Evolutionary conservation across 768 basidiomycete genomes (phyloP), one percentile per base, ranked within the genome.

Genomic region (Lactarius quietus): DNA sequence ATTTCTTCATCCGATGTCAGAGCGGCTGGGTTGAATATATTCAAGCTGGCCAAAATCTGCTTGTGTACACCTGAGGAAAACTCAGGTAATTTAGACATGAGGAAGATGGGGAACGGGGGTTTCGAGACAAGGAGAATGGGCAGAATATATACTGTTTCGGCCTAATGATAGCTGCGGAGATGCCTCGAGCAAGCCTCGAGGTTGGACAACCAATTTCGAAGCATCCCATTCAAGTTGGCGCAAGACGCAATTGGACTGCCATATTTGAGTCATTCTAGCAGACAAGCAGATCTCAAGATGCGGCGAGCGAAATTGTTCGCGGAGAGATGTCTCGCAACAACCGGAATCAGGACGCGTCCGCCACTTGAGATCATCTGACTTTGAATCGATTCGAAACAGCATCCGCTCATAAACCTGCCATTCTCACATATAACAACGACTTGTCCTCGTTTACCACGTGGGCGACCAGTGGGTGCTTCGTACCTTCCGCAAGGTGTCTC

Each of bases 121-220:
- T 26, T 48, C 10, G 14, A 41, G 36, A 17, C 2, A 36, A 28
- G n/a, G 38, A 18, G 41, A 2, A 3, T 20, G 6, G 12, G 2
- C 20, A 43, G 35, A 28, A 53, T 62, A 66, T 62, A 35, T 48
- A 48, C n/a, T 9, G n/a, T 26, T 48, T 48, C 23, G n/a, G 45
- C 12, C n/a, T 33, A 4, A n/a, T n/a, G n/a, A n/a, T 75, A 87
- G 84, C 10, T 48, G 45, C 45, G 45, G 45, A 48, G 45, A 26
- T 23, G 23, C 45, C 45, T 45, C n/a, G n/a, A n/a, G n/a, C n/a
- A n/a, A n/a, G n/a, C n/a, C n/a, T n/a, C n/a, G 20, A n/a, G 39
- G 39, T 4, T 45, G 3, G 10, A 45, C 1, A 57, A 57, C 18
- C 17, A 38, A 23, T 14, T 48, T 48, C 45, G 45, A 48, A 48